These are phyloP conservation scores for Blastocystis sp. DNA, from an alignment of 352 stramenopile species.

Conservation along the genomic window DNA sequence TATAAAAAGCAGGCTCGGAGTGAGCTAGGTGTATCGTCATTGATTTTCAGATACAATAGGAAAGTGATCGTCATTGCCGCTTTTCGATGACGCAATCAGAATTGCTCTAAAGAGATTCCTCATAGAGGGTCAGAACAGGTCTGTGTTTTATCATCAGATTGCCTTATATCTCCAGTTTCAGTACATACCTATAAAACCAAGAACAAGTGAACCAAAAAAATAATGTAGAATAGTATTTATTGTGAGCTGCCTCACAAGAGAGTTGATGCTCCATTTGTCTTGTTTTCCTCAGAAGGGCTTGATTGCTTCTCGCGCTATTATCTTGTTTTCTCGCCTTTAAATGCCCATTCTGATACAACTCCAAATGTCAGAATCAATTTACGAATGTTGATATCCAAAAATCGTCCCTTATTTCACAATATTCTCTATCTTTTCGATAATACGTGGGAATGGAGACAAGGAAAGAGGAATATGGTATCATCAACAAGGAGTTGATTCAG, in stretches of 20 bases:
- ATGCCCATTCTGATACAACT: too few species aligned
- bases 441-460: background rate
- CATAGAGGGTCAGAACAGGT: conserved; percentile 57
- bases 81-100: conserved; percentile 24
- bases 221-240: background rate
- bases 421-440: too few species aligned
- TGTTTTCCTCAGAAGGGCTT: background rate
- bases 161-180: background rate
- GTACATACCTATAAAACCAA: background rate
- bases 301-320: too few species aligned
- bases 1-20: background rate
- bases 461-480: background rate
- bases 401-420: too few species aligned
- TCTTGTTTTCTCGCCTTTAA: too few species aligned
- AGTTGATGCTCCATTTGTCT: background rate
- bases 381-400: too few species aligned
- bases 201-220: background rate
- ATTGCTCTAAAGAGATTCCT: conserved; percentile 18
- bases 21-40: conserved; percentile 41
- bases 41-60: background rate
- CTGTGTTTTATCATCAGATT: conserved; percentile 53
- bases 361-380: too few species aligned
- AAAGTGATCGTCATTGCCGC: background rate
- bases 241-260: background rate
- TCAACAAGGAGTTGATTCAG: background rate